These are phyloP conservation scores for Coemansia sp. DNA, from an alignment of 192 early-diverging fungal species.

Conservation along the genomic window DNA sequence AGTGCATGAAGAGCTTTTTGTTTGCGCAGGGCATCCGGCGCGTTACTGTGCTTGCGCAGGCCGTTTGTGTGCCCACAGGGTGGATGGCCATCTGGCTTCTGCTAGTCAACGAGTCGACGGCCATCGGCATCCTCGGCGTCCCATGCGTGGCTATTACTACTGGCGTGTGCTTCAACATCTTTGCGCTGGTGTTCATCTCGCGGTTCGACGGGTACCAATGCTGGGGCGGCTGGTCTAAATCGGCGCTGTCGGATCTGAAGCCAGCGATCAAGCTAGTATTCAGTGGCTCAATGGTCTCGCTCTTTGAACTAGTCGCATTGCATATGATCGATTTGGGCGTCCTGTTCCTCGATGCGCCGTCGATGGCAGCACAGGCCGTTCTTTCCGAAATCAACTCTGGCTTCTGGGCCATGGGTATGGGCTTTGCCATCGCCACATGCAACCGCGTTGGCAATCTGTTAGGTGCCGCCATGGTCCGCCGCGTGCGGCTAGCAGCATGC, in stretches of 20 bases:
- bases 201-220: conserved; percentile 66
- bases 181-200: conserved; percentile 56
- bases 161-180: conserved; percentile 58
- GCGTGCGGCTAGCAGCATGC: conserved; percentile 57
- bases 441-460: conserved; percentile 81
- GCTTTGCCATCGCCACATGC: conserved; percentile 73
- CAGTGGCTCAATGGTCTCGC: conserved; percentile 79
- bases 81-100: conserved; percentile 76
- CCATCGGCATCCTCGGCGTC: conserved; percentile 73
- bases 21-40: conserved; percentile 92
- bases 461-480: conserved; percentile 60
- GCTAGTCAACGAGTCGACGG: conserved; percentile 57
- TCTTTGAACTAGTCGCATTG: conserved; percentile 79
- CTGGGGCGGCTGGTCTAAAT: conserved; percentile 87
- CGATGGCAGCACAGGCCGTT: conserved; percentile 84
- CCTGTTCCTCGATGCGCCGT: conserved; percentile 71
- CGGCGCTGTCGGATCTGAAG: conserved; percentile 63
- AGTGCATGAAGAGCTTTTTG: conserved; percentile 82
- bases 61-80: conserved; percentile 72
- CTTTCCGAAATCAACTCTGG: conserved; percentile 67
- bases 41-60: conserved; percentile 70
- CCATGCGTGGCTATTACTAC: conserved; percentile 63
- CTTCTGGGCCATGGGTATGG: conserved; percentile 71
- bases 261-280: conserved; percentile 71
- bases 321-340: conserved; percentile 75